A percentile compares a stretch with the other conserved stretches of the same genome.
These are phyloP conservation scores for Vigna mungo DNA, from an alignment of 306 rosid species.

Conservation along the genomic window DNA sequence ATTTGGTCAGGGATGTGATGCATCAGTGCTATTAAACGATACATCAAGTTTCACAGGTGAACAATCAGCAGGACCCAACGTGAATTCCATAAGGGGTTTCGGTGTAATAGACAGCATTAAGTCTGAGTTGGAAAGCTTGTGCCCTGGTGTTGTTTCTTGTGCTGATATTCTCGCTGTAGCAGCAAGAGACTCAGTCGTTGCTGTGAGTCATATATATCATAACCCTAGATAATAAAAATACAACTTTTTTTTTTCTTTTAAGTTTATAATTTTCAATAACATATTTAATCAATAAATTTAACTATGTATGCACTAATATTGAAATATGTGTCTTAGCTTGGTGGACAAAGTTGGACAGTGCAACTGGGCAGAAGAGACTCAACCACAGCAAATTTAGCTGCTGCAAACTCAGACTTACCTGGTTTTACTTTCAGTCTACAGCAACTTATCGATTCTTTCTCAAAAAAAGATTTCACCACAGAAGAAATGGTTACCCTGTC, in stretches of 20 bases:
- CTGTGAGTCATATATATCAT: slow-evolving; percentile 46
- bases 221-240: background rate
- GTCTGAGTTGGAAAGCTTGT: slow-evolving; percentile 46
- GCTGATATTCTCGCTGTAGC: slow-evolving; percentile 66
- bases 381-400: slow-evolving; percentile 56
- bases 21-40: slow-evolving; percentile 61
- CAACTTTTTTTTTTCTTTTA: no score
- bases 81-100: slow-evolving; percentile 62
- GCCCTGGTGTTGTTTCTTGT: slow-evolving; percentile 61
- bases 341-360: slow-evolving; percentile 64
- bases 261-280: background rate
- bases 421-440: slow-evolving; percentile 38
- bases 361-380: slow-evolving; percentile 73
- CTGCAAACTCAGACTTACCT: slow-evolving; percentile 59
- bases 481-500: slow-evolving; percentile 70
- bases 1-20: slow-evolving; percentile 68
- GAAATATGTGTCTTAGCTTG: slow-evolving; percentile 45
- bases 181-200: slow-evolving; percentile 68
- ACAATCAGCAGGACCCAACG: slow-evolving; percentile 58
- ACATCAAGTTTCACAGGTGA: slow-evolving; percentile 66
- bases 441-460: slow-evolving; percentile 49
- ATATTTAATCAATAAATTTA: background rate
- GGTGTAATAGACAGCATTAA: slow-evolving; percentile 62
- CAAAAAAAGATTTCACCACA: slow-evolving; percentile 56
- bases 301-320: background rate